Evolutionary conservation across 73 alveolate species (phyloP).

Genomic region (Paramecium tetraurelia): DNA sequence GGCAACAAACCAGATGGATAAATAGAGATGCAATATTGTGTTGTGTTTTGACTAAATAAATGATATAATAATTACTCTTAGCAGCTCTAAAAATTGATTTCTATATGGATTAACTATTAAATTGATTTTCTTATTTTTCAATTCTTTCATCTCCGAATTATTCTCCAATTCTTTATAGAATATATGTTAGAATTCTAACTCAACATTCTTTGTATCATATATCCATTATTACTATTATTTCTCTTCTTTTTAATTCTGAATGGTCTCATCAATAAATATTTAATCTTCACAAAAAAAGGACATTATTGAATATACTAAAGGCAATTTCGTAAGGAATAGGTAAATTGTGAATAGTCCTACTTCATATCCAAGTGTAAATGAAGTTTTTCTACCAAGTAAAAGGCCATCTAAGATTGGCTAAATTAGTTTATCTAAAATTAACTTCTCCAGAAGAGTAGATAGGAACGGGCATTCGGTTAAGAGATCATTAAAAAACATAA

Average conservation of each 20-base stretch:
- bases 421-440: neutral
- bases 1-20: neutral
- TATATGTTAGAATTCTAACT: neutral
- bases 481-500: neutral
- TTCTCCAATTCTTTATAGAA: neutral
- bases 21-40: neutral
- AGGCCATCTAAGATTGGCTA: neutral
- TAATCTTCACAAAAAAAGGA: neutral
- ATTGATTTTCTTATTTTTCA: neutral
- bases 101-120: neutral
- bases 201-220: neutral
- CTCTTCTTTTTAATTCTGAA: neutral
- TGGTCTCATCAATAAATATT: neutral
- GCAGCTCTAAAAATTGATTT: neutral
- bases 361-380: neutral
- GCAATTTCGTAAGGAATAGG: neutral
- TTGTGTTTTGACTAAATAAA: neutral
- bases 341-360: neutral
- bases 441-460: neutral
- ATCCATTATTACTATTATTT: neutral
- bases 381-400: neutral
- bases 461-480: neutral
- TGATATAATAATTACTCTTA: neutral
- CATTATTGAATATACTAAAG: neutral
- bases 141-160: neutral